These are phyloP conservation scores for Saccharomycopsis vini DNA, from an alignment of 805 yeast genomes.

Conservation along the genomic window DNA sequence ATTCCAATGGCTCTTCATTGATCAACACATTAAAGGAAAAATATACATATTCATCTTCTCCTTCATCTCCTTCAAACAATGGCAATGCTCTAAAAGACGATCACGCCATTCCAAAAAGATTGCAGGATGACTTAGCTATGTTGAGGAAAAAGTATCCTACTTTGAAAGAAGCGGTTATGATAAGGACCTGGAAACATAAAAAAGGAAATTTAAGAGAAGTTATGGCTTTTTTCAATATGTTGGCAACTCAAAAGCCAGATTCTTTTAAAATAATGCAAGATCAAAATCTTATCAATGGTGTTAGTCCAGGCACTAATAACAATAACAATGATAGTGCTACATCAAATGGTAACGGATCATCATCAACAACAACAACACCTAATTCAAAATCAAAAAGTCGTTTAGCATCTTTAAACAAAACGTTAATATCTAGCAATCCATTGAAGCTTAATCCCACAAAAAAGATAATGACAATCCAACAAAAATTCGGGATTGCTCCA, in stretches of 20 bases:
- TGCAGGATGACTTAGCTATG: conserved; percentile 25
- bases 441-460: conserved; percentile 10
- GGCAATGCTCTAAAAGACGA: not conserved
- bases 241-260: not conserved
- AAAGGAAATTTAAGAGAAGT: conserved; percentile 28
- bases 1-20: too few species aligned
- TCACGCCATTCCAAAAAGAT: conserved; percentile 10
- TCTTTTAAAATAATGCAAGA: too few species aligned
- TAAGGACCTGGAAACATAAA: conserved; percentile 25
- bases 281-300: too few species aligned
- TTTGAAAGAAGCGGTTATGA: conserved; percentile 25
- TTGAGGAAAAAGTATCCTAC: conserved; percentile 28
- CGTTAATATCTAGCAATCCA: not conserved
- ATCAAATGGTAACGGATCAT: too few species aligned
- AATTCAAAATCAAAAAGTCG: too few species aligned
- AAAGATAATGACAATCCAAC: conserved; percentile 13
- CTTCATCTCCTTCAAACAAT: not conserved
- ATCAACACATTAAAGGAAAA: too few species aligned
- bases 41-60: not conserved
- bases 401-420: not conserved
- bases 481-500: conserved; percentile 16
- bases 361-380: too few species aligned
- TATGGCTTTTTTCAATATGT: conserved; percentile 21
- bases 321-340: too few species aligned
- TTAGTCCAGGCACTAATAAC: too few species aligned